A percentile compares a stretch with the other conserved stretches of the same genome.
These are phyloP conservation scores for Tremella fuciformis DNA, from an alignment of 768 basidiomycete genomes.

Conservation along the genomic window DNA sequence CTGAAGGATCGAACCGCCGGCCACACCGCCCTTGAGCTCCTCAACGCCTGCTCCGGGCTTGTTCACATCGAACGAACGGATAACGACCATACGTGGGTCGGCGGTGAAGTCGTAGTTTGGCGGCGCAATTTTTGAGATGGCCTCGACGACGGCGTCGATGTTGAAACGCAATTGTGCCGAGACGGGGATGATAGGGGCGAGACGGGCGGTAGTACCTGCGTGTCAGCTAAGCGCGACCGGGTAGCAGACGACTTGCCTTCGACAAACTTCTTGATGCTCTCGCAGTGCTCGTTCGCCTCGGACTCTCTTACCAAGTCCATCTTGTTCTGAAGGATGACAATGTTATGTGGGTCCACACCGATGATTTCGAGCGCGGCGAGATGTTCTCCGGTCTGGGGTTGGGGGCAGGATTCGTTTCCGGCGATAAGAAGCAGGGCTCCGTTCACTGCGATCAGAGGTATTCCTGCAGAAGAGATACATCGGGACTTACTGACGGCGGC, in stretches of 20 bases:
- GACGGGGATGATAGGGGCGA: constrained; percentile 96
- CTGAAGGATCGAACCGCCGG: constrained; percentile 90
- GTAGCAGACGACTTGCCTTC: constrained; percentile 62
- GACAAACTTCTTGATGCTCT: constrained; percentile 91
- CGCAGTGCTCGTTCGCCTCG: constrained; percentile 91
- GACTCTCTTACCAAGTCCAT: constrained; percentile 95
- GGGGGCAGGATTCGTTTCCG: constrained; percentile 97
- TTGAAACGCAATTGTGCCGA: constrained; percentile 99
- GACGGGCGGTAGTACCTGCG: constrained; percentile 90
- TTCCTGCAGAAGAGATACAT: background rate
- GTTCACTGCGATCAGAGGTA: constrained; percentile 61
- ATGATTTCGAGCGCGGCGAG: constrained; percentile 98
- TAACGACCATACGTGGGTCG: constrained; percentile 91
- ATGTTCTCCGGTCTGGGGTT: constrained; percentile 98
- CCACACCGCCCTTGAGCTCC: constrained; percentile 96
- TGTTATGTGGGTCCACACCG: constrained; percentile 79
- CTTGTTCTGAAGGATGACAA: constrained; percentile 98
- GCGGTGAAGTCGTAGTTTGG: constrained; percentile 89
- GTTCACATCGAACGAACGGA: constrained; percentile 99
- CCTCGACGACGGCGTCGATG: constrained; percentile 98
- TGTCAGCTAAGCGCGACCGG: background rate
- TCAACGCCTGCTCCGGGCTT: constrained; percentile 96
- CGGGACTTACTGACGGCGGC: constrained; percentile 75
- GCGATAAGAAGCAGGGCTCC: constrained; percentile 92
- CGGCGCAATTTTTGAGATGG: constrained; percentile 94